A percentile compares a stretch with the other conserved stretches of the same genome.
Evolutionary conservation across 1,139 yeast genomes (phyloP).

Genomic region (Ogataea hybrid): DNA sequence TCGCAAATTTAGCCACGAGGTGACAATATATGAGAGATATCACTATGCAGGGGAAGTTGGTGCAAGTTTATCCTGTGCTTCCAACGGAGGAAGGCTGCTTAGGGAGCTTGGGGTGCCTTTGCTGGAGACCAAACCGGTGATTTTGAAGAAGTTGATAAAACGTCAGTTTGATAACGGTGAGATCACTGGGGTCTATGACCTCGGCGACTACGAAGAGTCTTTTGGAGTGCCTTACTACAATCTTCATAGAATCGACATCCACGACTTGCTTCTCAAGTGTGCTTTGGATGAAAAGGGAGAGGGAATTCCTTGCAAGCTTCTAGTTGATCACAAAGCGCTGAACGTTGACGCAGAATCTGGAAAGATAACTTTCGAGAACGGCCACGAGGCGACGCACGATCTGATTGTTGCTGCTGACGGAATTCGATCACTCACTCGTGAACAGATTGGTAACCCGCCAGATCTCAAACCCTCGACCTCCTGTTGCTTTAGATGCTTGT

Average conservation of each 20-base stretch:
- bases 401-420: conserved; percentile 30
- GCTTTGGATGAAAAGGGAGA: conserved; percentile 21
- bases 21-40: conserved; percentile 26
- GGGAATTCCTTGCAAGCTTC: conserved; percentile 24
- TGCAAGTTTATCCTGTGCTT: conserved; percentile 30
- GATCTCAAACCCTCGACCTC: conserved; percentile 22
- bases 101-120: conserved; percentile 27
- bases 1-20: conserved; percentile 25
- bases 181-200: too few relatives aligned
- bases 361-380: conserved; percentile 24
- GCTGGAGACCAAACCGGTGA: conserved; percentile 23
- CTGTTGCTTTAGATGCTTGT: conserved; percentile 30
- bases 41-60: conserved; percentile 31
- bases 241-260: conserved; percentile 31
- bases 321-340: conserved; percentile 24
- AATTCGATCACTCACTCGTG: conserved; percentile 24
- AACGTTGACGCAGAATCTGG: conserved; percentile 24
- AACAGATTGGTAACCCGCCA: conserved; percentile 25
- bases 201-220: too few relatives aligned
- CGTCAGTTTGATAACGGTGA: too few relatives aligned
- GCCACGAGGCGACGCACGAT: conserved; percentile 19
- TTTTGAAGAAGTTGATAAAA: conserved; percentile 23
- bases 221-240: too few relatives aligned
- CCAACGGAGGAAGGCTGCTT: conserved; percentile 28
- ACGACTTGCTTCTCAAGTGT: conserved; percentile 26